Percentiles rank a stretch among this genome's conserved stretches.
Evolutionary conservation across 169 alveolate genomes (phyloP).

Genomic region (Pseudocohnilembus persalinus): DNA sequence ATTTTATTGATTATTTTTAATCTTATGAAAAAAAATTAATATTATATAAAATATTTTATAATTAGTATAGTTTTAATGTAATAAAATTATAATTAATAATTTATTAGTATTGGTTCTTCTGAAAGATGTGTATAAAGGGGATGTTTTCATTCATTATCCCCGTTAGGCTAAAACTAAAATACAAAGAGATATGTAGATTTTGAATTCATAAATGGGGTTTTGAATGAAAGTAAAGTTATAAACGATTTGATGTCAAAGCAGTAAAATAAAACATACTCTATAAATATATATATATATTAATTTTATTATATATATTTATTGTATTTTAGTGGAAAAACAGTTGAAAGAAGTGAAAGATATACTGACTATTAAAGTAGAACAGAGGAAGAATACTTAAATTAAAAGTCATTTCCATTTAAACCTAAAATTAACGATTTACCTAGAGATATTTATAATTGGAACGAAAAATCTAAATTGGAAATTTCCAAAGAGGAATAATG

Average conservation of each 20-base stretch:
- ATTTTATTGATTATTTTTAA: too few species aligned
- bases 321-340: not conserved
- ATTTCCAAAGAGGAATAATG: constrained; percentile 43
- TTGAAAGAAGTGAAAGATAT: not conserved
- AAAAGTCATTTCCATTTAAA: constrained; percentile 15
- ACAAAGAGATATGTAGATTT: too few species aligned
- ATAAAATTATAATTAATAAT: too few species aligned
- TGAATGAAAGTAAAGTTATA: not conserved
- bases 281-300: too few species aligned
- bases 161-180: too few species aligned
- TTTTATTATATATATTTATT: too few species aligned
- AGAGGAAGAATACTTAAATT: constrained; percentile 18
- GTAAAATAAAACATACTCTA: not conserved
- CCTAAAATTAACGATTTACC: constrained; percentile 36
- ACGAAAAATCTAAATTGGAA: constrained; percentile 9
- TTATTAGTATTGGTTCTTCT: too few species aligned
- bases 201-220: not conserved
- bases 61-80: too few species aligned
- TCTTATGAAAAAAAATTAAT: too few species aligned
- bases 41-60: too few species aligned
- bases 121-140: too few species aligned
- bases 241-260: not conserved
- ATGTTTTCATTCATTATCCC: too few species aligned
- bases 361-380: not conserved
- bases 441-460: constrained; percentile 6